These are phyloP conservation scores for Mycena maculata DNA, from an alignment of 768 basidiomycete species.

Conservation along the genomic window DNA sequence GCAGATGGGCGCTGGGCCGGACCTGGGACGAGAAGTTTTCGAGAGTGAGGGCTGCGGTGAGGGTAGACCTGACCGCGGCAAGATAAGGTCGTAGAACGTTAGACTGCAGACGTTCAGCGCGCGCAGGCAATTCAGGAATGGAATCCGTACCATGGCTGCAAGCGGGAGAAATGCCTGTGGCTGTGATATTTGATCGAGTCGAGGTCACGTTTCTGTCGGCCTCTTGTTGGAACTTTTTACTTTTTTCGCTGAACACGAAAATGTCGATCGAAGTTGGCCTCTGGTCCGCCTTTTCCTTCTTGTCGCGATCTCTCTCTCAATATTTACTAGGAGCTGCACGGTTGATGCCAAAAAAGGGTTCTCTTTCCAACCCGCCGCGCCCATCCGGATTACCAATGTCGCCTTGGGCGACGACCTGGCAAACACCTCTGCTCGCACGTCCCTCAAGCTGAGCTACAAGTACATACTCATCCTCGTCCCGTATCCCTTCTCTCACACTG, in stretches of 20 bases:
- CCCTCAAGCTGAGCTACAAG: slow-evolving; percentile 74
- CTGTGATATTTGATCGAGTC: no score
- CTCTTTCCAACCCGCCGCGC: slow-evolving; percentile 68
- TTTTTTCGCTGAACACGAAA: no score
- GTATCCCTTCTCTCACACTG: slow-evolving; percentile 10
- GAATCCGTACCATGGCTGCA: slow-evolving; percentile 61
- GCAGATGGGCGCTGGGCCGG: slow-evolving; percentile 18
- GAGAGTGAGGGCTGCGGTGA: slow-evolving; percentile 96
- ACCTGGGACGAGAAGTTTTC: slow-evolving; percentile 99
- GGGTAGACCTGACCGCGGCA: slow-evolving; percentile 92
- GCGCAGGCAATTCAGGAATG: background rate
- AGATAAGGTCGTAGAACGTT: slow-evolving; percentile 97
- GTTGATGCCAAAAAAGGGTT: slow-evolving; percentile 69
- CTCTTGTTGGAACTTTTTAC: background rate
- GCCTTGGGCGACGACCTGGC: slow-evolving; percentile 80
- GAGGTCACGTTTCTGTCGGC: no score
- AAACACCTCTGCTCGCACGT: slow-evolving; percentile 69
- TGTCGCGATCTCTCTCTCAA: no score
- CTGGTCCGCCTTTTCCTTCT: slow-evolving; percentile 56
- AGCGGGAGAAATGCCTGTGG: no score
- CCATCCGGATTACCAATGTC: slow-evolving; percentile 85
- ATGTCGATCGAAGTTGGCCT: slow-evolving; percentile 72
- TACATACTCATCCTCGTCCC: background rate
- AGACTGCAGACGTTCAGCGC: slow-evolving; percentile 64
- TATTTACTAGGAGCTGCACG: slow-evolving; percentile 65